Conservation (phyloP, 805 yeast genomes). For the Blastobotrys parvus region DNA sequence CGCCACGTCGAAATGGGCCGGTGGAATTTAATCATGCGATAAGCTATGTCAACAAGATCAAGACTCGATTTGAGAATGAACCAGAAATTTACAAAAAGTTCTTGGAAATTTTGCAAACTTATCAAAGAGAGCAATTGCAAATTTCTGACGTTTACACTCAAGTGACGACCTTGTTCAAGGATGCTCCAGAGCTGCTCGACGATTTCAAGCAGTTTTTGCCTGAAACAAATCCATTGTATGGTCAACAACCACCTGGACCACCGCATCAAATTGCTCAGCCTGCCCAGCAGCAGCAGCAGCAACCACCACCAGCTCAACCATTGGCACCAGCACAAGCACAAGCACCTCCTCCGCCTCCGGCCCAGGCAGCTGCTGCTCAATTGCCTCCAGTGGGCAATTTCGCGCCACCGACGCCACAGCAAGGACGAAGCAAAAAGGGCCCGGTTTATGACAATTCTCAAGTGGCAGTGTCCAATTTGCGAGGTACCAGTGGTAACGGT, state of each 20-base stretch:
- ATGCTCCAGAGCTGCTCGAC: conserved; percentile 89
- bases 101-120: conserved; percentile 89
- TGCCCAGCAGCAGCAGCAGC: conserved; percentile 26
- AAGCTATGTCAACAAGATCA: conserved; percentile 90
- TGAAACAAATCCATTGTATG: conserved; percentile 43
- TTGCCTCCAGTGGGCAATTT: conserved; percentile 87
- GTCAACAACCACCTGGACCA: conserved; percentile 15
- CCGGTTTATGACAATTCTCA: conserved; percentile 2
- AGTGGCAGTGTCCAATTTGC: conserved; percentile 17
- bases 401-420: conserved; percentile 51
- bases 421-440: conserved; percentile 22
- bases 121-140: conserved; percentile 92
- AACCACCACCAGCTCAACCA: conserved; percentile 17
- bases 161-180: conserved; percentile 78
- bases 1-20: conserved; percentile 37
- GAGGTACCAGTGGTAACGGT: conserved; percentile 17
- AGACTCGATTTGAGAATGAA: conserved; percentile 84
- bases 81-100: conserved; percentile 95
- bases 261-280: conserved; percentile 25
- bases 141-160: conserved; percentile 93
- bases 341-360: conserved; percentile 22
- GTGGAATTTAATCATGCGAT: conserved; percentile 97
- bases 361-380: conserved; percentile 31
- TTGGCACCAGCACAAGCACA: background rate
- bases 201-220: conserved; percentile 95